These are phyloP conservation scores for Rhododendron henanense DNA, from an alignment of 148 eudicot genomes.

Conservation along the genomic window DNA sequence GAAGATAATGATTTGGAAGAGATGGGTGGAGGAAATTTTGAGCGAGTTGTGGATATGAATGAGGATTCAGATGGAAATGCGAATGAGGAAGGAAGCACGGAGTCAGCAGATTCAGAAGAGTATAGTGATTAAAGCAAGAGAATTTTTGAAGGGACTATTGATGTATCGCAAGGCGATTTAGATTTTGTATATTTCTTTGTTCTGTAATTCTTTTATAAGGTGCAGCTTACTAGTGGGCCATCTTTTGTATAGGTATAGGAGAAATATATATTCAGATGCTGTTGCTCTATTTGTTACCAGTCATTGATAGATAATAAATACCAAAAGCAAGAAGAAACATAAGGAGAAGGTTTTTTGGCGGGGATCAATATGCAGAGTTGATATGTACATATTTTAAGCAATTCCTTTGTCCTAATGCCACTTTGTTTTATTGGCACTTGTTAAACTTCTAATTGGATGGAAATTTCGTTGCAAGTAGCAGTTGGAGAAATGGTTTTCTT, in stretches of 20 bases:
- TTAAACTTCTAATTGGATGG: neutral
- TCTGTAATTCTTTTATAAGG: neutral
- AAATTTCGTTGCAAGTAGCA: neutral
- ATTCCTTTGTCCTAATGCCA: neutral
- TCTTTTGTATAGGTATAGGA: neutral
- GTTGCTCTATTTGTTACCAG: neutral
- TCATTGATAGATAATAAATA: neutral
- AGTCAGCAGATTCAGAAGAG: slow-evolving; percentile 43
- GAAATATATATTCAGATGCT: neutral
- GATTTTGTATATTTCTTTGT: neutral
- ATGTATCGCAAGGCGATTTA: neutral
- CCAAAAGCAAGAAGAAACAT: neutral
- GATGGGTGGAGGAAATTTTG: slow-evolving; percentile 30
- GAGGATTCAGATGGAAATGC: slow-evolving; percentile 24
- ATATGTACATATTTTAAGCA: neutral
- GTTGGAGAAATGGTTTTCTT: neutral
- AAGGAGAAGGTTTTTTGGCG: neutral
- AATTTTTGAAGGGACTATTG: slow-evolving; percentile 3
- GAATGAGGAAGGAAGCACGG: slow-evolving; percentile 28
- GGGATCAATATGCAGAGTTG: neutral
- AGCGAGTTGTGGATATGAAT: slow-evolving; percentile 26
- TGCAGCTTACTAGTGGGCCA: neutral
- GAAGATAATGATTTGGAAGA: slow-evolving; percentile 30
- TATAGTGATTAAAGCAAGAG: slow-evolving; percentile 41
- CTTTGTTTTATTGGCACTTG: neutral